A percentile compares a stretch with the other conserved stretches of the same genome.
Evolutionary conservation across 371 early-diverging fungal species (phyloP).

Genomic region (Syncephalis plumigaleata): DNA sequence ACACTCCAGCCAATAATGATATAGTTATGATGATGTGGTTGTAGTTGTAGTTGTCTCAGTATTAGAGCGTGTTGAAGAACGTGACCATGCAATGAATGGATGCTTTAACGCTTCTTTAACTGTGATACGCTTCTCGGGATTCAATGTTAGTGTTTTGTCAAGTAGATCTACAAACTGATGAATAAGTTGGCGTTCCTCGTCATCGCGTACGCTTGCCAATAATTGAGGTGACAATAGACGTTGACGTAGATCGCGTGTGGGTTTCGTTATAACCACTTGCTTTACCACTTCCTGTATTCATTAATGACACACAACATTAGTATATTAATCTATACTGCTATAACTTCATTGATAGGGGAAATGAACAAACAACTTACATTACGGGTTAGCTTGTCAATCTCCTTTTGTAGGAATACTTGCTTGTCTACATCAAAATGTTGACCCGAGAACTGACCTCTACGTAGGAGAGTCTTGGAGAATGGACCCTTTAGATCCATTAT

Average conservation of each 20-base stretch:
- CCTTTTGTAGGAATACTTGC: constrained; percentile 33
- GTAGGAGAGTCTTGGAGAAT: constrained; percentile 63
- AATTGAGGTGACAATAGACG: constrained; percentile 33
- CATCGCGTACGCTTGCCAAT: constrained; percentile 22
- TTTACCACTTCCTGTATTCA: constrained; percentile 48
- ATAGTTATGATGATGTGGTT: background rate
- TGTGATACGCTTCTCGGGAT: constrained; percentile 84
- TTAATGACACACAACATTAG: too few species aligned
- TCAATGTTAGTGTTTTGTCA: constrained; percentile 63
- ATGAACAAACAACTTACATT: constrained; percentile 17
- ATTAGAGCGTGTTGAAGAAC: too few species aligned
- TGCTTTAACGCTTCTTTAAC: constrained; percentile 82
- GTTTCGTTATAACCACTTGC: constrained; percentile 40
- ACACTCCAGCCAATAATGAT: background rate
- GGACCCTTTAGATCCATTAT: constrained; percentile 91
- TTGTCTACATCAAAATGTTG: constrained; percentile 77
- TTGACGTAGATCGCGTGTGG: constrained; percentile 45
- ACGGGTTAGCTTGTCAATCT: constrained; percentile 49
- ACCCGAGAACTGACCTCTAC: constrained; percentile 55
- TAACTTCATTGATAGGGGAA: too few species aligned
- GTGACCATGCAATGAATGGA: constrained; percentile 48
- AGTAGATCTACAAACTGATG: constrained; percentile 65
- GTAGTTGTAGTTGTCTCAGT: background rate
- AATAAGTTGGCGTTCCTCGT: constrained; percentile 23
- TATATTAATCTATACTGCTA: too few species aligned